Percentiles rank a stretch among this genome's conserved stretches.
These are phyloP conservation scores for Chalara sp. DNA, from an alignment of 2,329 filamentous ascomycete genomes.

Conservation along the genomic window DNA sequence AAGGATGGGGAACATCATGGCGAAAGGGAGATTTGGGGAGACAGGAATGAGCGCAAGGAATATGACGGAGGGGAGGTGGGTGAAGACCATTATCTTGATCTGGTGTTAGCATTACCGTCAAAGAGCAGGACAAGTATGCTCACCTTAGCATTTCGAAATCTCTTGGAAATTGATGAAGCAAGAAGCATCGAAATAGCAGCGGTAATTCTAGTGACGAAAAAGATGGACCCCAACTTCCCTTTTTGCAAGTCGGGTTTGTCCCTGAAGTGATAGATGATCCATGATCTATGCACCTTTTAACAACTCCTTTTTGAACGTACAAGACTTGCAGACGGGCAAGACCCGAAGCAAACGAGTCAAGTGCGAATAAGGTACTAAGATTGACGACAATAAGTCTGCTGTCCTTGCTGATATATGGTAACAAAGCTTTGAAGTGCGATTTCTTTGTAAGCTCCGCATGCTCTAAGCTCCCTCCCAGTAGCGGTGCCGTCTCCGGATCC, in stretches of 20 bases:
- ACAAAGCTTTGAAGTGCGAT: conserved; percentile 27
- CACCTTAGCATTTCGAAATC: conserved; percentile 56
- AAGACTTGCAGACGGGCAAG: conserved; percentile 54
- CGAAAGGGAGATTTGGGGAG: conserved; percentile 43
- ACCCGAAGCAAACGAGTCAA: conserved; percentile 66
- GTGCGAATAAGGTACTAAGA: conserved; percentile 58
- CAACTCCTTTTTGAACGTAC: too few species aligned
- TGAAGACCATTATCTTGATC: conserved; percentile 72
- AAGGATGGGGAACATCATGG: conserved; percentile 54
- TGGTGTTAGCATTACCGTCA: too few species aligned
- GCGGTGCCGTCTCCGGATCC: conserved; percentile 22
- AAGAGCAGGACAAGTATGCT: too few species aligned
- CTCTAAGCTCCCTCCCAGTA: conserved; percentile 17
- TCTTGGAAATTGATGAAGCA: too few species aligned
- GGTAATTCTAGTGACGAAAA: too few species aligned
- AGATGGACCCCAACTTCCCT: too few species aligned
- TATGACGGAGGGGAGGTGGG: conserved; percentile 62
- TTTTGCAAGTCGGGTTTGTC: too few species aligned
- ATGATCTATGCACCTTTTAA: too few species aligned
- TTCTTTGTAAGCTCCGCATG: conserved; percentile 16
- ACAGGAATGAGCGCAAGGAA: conserved; percentile 57
- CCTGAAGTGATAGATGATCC: too few species aligned
- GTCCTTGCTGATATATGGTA: conserved; percentile 51
- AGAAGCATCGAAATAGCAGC: too few species aligned
- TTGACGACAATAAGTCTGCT: conserved; percentile 48